Percentiles rank a stretch among this genome's conserved stretches.
phyloP scores from a whole-genome alignment of 1,284 basidiomycete genomes.

The Marasmius tenuissimus region DNA sequence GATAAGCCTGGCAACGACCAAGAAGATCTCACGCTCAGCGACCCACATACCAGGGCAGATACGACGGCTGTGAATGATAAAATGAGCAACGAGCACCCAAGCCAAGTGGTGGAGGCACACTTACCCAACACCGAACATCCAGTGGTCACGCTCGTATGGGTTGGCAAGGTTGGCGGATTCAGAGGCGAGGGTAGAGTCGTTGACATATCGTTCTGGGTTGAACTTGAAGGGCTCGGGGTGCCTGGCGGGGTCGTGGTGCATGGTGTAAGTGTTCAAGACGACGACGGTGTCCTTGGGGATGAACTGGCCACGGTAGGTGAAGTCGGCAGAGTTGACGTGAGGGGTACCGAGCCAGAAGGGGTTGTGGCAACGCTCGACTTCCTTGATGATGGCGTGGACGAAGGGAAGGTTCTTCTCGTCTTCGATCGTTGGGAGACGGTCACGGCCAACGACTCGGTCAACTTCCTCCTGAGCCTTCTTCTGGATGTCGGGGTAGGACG shows the following conservation, averaged over 20 bases:
- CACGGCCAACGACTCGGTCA: slow-evolving; percentile 33
- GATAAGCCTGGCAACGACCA: neutral
- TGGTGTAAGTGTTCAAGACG: slow-evolving; percentile 37
- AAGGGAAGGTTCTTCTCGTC: slow-evolving; percentile 29
- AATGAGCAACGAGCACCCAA: neutral
- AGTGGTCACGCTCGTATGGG: slow-evolving; percentile 42
- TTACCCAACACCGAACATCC: slow-evolving; percentile 30
- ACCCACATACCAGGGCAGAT: neutral
- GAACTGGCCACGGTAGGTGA: slow-evolving; percentile 36
- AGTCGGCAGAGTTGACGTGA: slow-evolving; percentile 35
- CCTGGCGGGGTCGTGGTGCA: slow-evolving; percentile 38
- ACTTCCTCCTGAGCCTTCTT: slow-evolving; percentile 22
- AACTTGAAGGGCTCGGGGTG: slow-evolving; percentile 30
- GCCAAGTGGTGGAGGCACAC: neutral
- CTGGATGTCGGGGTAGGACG: slow-evolving; percentile 26
- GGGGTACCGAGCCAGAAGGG: slow-evolving; percentile 43
- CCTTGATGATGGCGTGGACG: slow-evolving; percentile 27
- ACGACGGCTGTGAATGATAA: neutral
- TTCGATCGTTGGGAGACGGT: slow-evolving; percentile 28
- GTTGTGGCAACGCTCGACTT: slow-evolving; percentile 16
- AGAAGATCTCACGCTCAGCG: neutral
- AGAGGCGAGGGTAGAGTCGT: slow-evolving; percentile 25
- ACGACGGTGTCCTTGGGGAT: slow-evolving; percentile 40
- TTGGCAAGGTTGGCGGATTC: slow-evolving; percentile 38
- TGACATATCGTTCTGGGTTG: slow-evolving; percentile 34